phyloP scores from a whole-genome alignment of 2,329 filamentous ascomycete species.

The Ophiobolus disseminans region DNA sequence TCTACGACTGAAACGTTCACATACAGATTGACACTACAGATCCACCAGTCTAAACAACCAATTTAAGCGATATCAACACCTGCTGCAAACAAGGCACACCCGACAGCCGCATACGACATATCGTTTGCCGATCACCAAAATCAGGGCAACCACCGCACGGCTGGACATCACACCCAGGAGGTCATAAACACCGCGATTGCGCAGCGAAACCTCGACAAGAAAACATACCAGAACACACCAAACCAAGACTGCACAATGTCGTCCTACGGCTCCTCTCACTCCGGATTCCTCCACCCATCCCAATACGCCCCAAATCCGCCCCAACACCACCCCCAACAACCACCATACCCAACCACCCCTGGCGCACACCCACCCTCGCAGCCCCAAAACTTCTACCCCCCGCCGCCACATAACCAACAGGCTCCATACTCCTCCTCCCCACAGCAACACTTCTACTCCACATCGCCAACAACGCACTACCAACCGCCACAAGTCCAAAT shows the following conservation, averaged over 20 bases:
- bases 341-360: slow-evolving; percentile 14
- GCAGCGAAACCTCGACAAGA: too few species aligned
- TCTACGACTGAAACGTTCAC: neutral
- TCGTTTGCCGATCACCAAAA: slow-evolving; percentile 15
- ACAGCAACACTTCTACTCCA: slow-evolving; percentile 12
- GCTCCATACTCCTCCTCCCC: too few species aligned
- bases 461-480: slow-evolving; percentile 1
- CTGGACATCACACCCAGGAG: neutral
- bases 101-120: slow-evolving; percentile 23
- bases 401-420: slow-evolving; percentile 19
- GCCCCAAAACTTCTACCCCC: slow-evolving; percentile 9
- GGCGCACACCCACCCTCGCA: slow-evolving; percentile 3
- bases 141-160: slow-evolving; percentile 4
- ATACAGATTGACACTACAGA: neutral
- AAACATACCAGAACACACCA: too few species aligned
- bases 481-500: slow-evolving; percentile 2
- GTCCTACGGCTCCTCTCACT: slow-evolving; percentile 29
- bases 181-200: neutral
- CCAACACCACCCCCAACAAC: slow-evolving; percentile 11
- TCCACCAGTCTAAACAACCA: too few species aligned
- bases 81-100: too few species aligned
- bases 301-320: slow-evolving; percentile 16
- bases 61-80: too few species aligned
- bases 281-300: slow-evolving; percentile 16
- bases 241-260: slow-evolving; percentile 21